Percentiles rank a stretch among this genome's conserved stretches.
Conservation (phyloP, 139 green algal genomes). For the Haematococcus lacustris region DNA sequence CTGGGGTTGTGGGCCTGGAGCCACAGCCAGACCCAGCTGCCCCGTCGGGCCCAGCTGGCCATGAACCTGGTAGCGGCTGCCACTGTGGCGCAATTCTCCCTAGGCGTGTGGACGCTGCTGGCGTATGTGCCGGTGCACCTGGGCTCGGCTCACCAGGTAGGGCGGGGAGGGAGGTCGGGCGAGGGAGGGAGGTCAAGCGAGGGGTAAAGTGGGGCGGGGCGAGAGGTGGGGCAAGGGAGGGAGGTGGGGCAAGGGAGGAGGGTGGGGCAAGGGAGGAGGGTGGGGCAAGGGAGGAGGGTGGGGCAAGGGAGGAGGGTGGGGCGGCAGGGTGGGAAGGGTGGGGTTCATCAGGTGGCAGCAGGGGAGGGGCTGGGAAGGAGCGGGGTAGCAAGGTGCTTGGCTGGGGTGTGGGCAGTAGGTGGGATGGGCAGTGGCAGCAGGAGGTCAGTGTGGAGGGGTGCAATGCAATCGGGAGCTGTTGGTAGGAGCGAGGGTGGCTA, state of each 20-base stretch:
- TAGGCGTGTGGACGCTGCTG: slow-evolving; percentile 82
- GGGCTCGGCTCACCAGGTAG: slow-evolving; percentile 63
- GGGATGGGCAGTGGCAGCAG: no score
- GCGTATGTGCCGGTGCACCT: slow-evolving; percentile 81
- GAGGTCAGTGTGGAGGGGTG: no score
- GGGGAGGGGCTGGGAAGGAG: background rate
- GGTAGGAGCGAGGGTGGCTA: no score
- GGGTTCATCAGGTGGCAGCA: background rate
- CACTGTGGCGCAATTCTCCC: slow-evolving; percentile 56
- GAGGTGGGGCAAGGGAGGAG: background rate
- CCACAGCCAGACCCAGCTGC: background rate
- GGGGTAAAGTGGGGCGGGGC: no score
- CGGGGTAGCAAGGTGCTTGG: background rate
- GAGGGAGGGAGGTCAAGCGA: no score
- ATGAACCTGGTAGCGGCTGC: slow-evolving; percentile 40
- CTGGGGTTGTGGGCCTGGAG: slow-evolving; percentile 39
- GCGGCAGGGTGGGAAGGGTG: background rate
- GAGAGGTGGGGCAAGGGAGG: background rate
- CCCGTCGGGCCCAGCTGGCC: slow-evolving; percentile 33
- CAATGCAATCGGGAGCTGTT: no score
- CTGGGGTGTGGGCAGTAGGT: no score
- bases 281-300: background rate
- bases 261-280: background rate
- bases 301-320: background rate
- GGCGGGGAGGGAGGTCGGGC: background rate